Conservation (phyloP, 75 land plant genomes). For the Ceratopteris richardii region DNA sequence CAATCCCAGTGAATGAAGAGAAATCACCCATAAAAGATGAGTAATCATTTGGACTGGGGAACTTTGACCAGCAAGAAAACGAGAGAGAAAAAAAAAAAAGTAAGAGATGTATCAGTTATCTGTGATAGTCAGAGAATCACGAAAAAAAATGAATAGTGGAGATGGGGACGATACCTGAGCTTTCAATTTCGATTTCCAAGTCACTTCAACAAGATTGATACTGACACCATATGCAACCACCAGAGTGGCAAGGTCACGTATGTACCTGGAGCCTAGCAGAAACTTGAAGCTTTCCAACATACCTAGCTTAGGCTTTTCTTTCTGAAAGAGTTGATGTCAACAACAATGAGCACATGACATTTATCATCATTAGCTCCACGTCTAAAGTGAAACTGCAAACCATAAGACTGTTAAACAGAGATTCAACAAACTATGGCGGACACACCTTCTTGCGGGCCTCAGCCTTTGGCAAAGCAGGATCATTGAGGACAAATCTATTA, state of each 20-base stretch:
- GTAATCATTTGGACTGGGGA: slow-evolving; percentile 47
- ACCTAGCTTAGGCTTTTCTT: slow-evolving; percentile 43
- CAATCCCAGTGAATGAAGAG: slow-evolving; percentile 44
- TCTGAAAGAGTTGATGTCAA: slow-evolving; percentile 29
- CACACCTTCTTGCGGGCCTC: slow-evolving; percentile 41
- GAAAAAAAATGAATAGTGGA: not conserved
- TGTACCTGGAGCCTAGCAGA: slow-evolving; percentile 32
- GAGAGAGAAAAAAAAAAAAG: too few species aligned
- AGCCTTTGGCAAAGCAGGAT: slow-evolving; percentile 37
- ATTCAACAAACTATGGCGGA: not conserved
- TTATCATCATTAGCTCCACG: too few species aligned
- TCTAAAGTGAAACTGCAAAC: too few species aligned
- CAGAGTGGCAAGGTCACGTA: slow-evolving; percentile 44
- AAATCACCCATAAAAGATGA: slow-evolving; percentile 52
- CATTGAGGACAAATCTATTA: slow-evolving; percentile 38
- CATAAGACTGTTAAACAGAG: too few species aligned
- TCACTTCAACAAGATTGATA: slow-evolving; percentile 43
- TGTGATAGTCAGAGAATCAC: not conserved
- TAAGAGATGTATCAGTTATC: too few species aligned
- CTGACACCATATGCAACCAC: slow-evolving; percentile 49
- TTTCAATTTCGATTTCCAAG: slow-evolving; percentile 44
- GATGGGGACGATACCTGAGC: slow-evolving; percentile 20
- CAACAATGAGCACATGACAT: too few species aligned
- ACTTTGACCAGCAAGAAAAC: slow-evolving; percentile 12
- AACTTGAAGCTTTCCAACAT: slow-evolving; percentile 48